These are phyloP conservation scores for Leucosporidium yakuticum DNA, from an alignment of 768 basidiomycete species.

Conservation along the genomic window DNA sequence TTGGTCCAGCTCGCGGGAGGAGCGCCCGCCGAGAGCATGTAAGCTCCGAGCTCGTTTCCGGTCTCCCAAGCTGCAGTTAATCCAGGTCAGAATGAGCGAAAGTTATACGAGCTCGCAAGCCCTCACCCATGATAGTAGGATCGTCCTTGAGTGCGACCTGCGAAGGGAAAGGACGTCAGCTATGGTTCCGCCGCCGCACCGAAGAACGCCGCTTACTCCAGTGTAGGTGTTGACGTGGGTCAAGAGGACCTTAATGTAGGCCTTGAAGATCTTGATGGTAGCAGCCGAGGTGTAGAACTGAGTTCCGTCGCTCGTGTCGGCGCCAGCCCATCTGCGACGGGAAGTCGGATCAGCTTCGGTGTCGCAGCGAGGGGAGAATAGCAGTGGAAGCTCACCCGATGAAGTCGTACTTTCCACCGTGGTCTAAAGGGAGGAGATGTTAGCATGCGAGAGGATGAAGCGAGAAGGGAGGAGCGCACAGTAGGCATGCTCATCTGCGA, in stretches of 20 bases:
- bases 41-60: conserved; percentile 40
- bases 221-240: conserved; percentile 41
- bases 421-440: conserved; percentile 30
- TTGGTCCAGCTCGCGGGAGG: conserved; percentile 40
- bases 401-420: conserved; percentile 43
- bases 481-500: conserved; percentile 30
- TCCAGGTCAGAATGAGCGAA: not conserved
- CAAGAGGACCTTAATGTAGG: conserved; percentile 38
- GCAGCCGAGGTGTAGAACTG: conserved; percentile 38
- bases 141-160: conserved; percentile 39
- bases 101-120: too few relatives aligned
- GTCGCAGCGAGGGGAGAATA: not conserved
- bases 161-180: not conserved
- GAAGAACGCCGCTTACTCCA: conserved; percentile 19
- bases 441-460: not conserved
- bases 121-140: conserved; percentile 39
- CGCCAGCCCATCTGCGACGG: conserved; percentile 37
- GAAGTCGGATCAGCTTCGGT: not conserved
- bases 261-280: conserved; percentile 39
- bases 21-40: conserved; percentile 38
- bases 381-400: conserved; percentile 36
- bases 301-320: conserved; percentile 35
- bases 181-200: not conserved
- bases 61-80: conserved; percentile 37
- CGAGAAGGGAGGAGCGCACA: conserved; percentile 7